Evolutionary conservation across 306 rosid genomes (phyloP).

Genomic region (Sicyos baderoa): DNA sequence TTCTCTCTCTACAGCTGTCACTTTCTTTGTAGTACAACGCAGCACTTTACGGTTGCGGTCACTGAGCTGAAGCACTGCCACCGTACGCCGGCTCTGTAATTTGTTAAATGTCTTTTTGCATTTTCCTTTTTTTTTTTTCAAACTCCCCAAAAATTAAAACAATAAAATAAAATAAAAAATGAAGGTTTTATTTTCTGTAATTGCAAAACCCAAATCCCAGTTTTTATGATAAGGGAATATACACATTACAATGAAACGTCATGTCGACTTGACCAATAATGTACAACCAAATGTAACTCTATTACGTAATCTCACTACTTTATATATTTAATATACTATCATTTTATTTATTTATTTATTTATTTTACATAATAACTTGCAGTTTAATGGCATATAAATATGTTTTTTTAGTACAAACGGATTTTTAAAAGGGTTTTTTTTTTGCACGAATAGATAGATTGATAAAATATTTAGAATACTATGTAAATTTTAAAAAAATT

Average conservation of each 20-base stretch:
- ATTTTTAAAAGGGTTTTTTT: too few relatives aligned
- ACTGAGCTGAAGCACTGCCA: not conserved
- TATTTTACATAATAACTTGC: too few relatives aligned
- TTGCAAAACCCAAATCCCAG: not conserved
- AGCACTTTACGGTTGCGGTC: not conserved
- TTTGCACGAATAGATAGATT: too few relatives aligned
- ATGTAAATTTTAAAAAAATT: too few relatives aligned
- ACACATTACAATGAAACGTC: constrained; percentile 3
- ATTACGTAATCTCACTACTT: not conserved
- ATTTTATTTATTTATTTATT: too few relatives aligned
- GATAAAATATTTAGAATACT: too few relatives aligned
- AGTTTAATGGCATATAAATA: too few relatives aligned
- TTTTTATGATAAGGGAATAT: not conserved
- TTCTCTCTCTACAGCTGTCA: not conserved
- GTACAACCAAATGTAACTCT: not conserved
- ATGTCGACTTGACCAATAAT: constrained; percentile 12
- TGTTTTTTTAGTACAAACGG: too few relatives aligned
- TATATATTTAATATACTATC: not conserved
- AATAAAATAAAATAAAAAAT: not conserved
- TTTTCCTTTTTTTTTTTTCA: too few relatives aligned
- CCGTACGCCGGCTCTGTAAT: not conserved
- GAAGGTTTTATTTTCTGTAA: not conserved
- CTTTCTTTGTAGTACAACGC: not conserved
- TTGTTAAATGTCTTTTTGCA: not conserved
- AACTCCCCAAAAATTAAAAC: too few relatives aligned